A percentile compares a stretch with the other conserved stretches of the same genome.
Evolutionary conservation across 2,329 filamentous ascomycete genomes (phyloP).

Genomic region (Aureobasidium sp.): DNA sequence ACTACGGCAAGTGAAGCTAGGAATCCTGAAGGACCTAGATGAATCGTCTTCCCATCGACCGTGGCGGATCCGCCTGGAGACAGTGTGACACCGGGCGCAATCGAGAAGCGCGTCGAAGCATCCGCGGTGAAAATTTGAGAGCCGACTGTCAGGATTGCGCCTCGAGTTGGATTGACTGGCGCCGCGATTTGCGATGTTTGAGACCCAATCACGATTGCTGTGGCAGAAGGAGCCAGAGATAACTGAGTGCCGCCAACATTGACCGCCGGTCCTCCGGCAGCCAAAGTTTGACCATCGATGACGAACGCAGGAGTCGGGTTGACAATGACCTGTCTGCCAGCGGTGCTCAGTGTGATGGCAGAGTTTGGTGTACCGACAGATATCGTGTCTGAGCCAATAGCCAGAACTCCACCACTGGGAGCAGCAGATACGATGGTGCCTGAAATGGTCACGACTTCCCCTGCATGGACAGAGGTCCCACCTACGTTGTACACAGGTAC

Average conservation of each 20-base stretch:
- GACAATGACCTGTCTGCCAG: slow-evolving; percentile 17
- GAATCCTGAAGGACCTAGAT: slow-evolving; percentile 26
- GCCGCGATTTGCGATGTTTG: slow-evolving; percentile 16
- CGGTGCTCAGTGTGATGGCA: not conserved
- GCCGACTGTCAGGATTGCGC: slow-evolving; percentile 29
- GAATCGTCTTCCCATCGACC: slow-evolving; percentile 31
- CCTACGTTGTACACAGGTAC: slow-evolving; percentile 20
- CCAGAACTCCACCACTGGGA: slow-evolving; percentile 13
- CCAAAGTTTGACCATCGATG: slow-evolving; percentile 28
- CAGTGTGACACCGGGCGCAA: slow-evolving; percentile 29
- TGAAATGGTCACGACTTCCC: slow-evolving; percentile 20
- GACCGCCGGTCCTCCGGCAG: slow-evolving; percentile 27
- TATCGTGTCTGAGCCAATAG: slow-evolving; percentile 17
- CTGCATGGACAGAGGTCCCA: slow-evolving; percentile 21
- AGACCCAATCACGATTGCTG: slow-evolving; percentile 25
- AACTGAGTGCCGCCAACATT: slow-evolving; percentile 28
- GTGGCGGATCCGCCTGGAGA: slow-evolving; percentile 31
- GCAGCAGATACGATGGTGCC: slow-evolving; percentile 16
- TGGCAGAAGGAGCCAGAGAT: slow-evolving; percentile 26
- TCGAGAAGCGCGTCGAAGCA: slow-evolving; percentile 37
- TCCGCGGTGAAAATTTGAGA: slow-evolving; percentile 33
- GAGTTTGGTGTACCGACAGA: not conserved
- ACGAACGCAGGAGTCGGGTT: slow-evolving; percentile 25
- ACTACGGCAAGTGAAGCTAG: slow-evolving; percentile 32
- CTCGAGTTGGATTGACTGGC: slow-evolving; percentile 18